phyloP scores from a whole-genome alignment of 352 stramenopile species.

The Pythium insidiosum region DNA sequence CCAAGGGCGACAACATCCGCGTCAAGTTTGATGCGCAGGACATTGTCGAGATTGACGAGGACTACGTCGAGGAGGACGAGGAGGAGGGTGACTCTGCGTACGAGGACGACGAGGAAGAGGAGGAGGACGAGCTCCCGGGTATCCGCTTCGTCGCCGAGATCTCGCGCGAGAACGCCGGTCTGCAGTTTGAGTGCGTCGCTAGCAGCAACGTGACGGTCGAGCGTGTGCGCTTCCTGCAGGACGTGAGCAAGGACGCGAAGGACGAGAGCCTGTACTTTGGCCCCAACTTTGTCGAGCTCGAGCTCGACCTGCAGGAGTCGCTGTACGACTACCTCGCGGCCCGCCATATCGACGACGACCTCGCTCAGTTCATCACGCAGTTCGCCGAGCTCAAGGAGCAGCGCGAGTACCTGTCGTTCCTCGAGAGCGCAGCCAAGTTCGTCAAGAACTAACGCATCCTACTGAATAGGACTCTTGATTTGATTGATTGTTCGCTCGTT shows the following conservation, averaged over 20 bases:
- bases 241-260: conserved; percentile 43
- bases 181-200: conserved; percentile 78
- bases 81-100: conserved; percentile 28
- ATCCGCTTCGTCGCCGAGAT: conserved; percentile 76
- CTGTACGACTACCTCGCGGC: conserved; percentile 75
- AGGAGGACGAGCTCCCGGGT: conserved; percentile 61
- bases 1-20: conserved; percentile 46
- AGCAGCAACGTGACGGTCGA: conserved; percentile 78
- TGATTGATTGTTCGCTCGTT: no score
- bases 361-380: conserved; percentile 81
- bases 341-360: conserved; percentile 73
- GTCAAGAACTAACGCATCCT: conserved; percentile 75
- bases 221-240: conserved; percentile 55
- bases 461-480: no score
- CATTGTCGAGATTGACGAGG: conserved; percentile 56
- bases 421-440: conserved; percentile 59
- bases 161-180: conserved; percentile 55
- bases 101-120: conserved; percentile 37
- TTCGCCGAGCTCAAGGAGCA: conserved; percentile 83
- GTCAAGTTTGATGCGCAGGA: conserved; percentile 81
- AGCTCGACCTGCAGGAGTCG: conserved; percentile 78
- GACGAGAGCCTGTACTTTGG: conserved; percentile 70
- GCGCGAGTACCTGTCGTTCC: conserved; percentile 75
- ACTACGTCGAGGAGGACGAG: conserved; percentile 38
- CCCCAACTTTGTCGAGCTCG: conserved; percentile 75